Evolutionary conservation across 345 rosid genomes (phyloP).

Genomic region (Mallotus nudiflorus): DNA sequence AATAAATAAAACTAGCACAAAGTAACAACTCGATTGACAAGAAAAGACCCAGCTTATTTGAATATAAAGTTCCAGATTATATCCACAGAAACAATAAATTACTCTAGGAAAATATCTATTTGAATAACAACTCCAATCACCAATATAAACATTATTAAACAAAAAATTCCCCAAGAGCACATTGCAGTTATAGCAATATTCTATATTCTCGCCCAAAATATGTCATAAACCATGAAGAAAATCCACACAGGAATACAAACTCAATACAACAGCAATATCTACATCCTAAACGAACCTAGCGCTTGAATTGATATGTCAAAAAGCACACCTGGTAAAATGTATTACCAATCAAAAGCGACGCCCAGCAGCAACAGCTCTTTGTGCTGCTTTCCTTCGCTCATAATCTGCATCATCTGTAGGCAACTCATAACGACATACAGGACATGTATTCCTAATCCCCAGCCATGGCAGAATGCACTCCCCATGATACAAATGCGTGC

Average conservation of each 20-base stretch:
- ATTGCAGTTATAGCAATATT: slow-evolving; percentile 24
- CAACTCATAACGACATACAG: slow-evolving; percentile 83
- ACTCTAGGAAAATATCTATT: not conserved
- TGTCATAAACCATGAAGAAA: slow-evolving; percentile 14
- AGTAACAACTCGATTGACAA: not conserved
- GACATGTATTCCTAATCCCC: slow-evolving; percentile 84
- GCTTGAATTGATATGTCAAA: slow-evolving; percentile 23
- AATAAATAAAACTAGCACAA: not conserved
- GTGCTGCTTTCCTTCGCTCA: slow-evolving; percentile 51
- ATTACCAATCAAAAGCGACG: slow-evolving; percentile 35
- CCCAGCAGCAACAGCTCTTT: slow-evolving; percentile 23
- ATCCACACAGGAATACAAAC: slow-evolving; percentile 16
- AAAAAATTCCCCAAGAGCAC: slow-evolving; percentile 23
- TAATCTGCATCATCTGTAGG: slow-evolving; percentile 79
- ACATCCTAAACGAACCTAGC: slow-evolving; percentile 35
- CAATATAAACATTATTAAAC: slow-evolving; percentile 15
- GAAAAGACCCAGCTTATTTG: not conserved
- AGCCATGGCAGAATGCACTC: slow-evolving; percentile 90
- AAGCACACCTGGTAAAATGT: slow-evolving; percentile 17
- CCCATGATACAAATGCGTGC: slow-evolving; percentile 75
- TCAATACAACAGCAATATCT: slow-evolving; percentile 28
- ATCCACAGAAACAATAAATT: not conserved
- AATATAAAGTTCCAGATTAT: not conserved
- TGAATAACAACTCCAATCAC: not conserved
- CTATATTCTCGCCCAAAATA: slow-evolving; percentile 24